Conservation (phyloP, 2,329 filamentous ascomycete species). For the Pseudocercospora cruenta region DNA sequence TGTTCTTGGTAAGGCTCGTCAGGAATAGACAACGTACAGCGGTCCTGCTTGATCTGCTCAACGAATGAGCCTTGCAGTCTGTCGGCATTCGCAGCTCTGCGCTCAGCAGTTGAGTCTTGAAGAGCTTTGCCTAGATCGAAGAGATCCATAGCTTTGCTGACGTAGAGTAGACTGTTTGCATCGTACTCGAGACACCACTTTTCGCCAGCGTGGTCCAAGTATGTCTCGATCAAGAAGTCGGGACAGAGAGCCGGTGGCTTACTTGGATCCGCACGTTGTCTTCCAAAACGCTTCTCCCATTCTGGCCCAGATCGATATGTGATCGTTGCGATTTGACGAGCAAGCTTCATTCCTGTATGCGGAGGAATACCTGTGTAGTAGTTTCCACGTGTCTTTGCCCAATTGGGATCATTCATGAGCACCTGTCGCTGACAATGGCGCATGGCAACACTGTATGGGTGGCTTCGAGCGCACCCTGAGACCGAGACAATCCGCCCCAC, state of each 20-base stretch:
- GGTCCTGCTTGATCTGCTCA: constrained; percentile 41
- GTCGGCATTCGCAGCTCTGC: constrained; percentile 64
- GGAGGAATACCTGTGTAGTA: constrained; percentile 82
- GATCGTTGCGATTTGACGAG: constrained; percentile 94
- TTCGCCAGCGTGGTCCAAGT: constrained; percentile 95
- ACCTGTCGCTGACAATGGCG: constrained; percentile 96
- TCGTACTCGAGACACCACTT: constrained; percentile 98
- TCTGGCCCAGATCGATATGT: constrained; percentile 96
- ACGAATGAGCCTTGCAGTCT: constrained; percentile 53
- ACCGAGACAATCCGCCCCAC: constrained; percentile 85
- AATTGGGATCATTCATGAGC: constrained; percentile 98
- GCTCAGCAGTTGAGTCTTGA: constrained; percentile 64
- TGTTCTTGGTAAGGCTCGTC: constrained; percentile 86
- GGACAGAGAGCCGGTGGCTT: constrained; percentile 93
- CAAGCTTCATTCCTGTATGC: constrained; percentile 96
- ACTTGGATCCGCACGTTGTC: constrained; percentile 79
- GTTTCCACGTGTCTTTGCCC: constrained; percentile 79
- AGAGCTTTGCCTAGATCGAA: constrained; percentile 83
- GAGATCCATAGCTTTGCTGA: constrained; percentile 98
- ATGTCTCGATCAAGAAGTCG: constrained; percentile 97
- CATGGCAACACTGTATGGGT: constrained; percentile 99
- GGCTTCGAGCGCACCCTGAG: constrained; percentile 88
- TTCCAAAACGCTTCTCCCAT: constrained; percentile 94
- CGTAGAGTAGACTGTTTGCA: constrained; percentile 90
- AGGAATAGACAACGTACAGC: constrained; percentile 82